These are phyloP conservation scores for Penicillium waksmanii DNA, from an alignment of 495 filamentous ascomycete species.

Conservation along the genomic window DNA sequence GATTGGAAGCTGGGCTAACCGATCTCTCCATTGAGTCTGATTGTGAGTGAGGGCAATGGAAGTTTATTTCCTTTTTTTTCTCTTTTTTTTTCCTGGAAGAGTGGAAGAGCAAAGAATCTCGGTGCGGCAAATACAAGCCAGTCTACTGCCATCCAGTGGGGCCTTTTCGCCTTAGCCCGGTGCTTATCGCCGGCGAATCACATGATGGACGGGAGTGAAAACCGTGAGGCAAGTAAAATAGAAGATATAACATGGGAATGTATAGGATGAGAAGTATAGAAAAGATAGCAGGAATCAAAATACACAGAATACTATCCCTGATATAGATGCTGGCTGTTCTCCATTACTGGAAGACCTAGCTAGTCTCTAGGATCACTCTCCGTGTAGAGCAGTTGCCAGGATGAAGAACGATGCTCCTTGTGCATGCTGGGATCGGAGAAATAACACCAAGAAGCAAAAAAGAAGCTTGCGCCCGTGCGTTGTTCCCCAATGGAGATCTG, in stretches of 20 bases:
- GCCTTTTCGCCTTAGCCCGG: conserved; percentile 1
- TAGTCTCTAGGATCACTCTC: no score
- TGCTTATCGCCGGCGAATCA: conserved; percentile 9
- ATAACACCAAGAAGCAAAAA: conserved; percentile 2
- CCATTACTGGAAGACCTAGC: no score
- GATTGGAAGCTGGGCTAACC: conserved; percentile 27
- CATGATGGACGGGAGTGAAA: not conserved
- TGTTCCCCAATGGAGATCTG: not conserved
- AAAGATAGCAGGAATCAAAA: no score
- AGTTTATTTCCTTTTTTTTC: not conserved
- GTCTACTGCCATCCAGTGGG: conserved; percentile 4
- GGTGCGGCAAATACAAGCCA: conserved; percentile 1
- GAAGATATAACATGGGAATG: no score
- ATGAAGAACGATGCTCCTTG: not conserved
- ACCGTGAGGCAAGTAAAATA: not conserved
- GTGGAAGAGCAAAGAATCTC: conserved; percentile 2
- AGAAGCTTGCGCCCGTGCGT: conserved; percentile 25
- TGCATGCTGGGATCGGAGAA: not conserved
- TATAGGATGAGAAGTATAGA: no score
- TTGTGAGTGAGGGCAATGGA: not conserved
- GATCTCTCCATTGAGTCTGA: conserved; percentile 19
- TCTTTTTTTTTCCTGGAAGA: not conserved
- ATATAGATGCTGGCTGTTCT: no score
- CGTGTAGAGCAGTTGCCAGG: no score
- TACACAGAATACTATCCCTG: no score